Evolutionary conservation across 148 eudicot genomes (phyloP), one percentile per base, ranked within the genome.

Genomic region (Camellia lanceoleosa): DNA sequence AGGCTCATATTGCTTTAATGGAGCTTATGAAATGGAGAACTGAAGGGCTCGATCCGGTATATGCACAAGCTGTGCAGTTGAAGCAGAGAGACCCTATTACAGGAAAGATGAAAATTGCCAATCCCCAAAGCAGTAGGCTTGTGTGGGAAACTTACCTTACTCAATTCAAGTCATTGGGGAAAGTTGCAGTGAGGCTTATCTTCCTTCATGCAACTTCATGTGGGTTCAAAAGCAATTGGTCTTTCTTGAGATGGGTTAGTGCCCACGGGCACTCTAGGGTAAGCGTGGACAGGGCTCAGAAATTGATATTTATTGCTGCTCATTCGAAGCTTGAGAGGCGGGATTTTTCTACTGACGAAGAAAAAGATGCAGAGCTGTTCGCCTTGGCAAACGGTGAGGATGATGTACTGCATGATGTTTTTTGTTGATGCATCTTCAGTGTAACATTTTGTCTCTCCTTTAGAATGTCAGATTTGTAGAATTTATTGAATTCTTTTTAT

Each of bases 21-120:
- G 99, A 96, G 83, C 84, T 96, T 5, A 96, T 96, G 99, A 96
- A 90, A 80, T 96, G 99, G 99, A 85, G 99, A 80, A 88, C 94
- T 0, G 93, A 95, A 80, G 99, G 99, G 47, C 97, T 95, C 38
- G 97, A 95, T 68, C 93, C 99, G 0, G 97, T 92, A 0, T 96
- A 96, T 75, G 99, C 99, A 10, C 99, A 96, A 81, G 99, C 97
- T 5, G 99, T 96, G 41, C 99, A 96, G 62, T 42, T 93, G 79
- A 96, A 91, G 86, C 93, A 93, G 79, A 91, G 93, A 72, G 98
- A 96, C 77, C 92, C 92, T 0, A 68, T 18, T 4, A 86, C 98
- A 0, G 99, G 99, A 42, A 96, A 93, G 71, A 90, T 92, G 95
- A 93, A 79, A 78, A 85, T 89, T 74, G 95, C 92, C 16, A 93